phyloP scores from a whole-genome alignment of 2,329 filamentous ascomycete species.

The Trichophyton benhamiae region DNA sequence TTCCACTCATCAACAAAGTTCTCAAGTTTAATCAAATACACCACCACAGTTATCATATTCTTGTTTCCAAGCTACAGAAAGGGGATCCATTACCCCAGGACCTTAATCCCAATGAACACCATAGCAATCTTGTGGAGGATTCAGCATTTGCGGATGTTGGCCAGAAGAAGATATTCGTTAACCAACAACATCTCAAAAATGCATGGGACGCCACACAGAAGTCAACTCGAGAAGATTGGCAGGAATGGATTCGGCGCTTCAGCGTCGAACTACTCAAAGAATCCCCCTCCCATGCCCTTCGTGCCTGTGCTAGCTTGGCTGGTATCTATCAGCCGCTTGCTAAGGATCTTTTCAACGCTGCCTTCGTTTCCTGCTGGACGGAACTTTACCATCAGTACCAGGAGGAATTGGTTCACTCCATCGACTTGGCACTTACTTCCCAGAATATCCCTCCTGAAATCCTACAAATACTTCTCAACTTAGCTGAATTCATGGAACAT shows the following conservation, averaged over 20 bases:
- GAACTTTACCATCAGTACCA: conserved; percentile 95
- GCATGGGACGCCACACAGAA: conserved; percentile 97
- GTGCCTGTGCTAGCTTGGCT: conserved; percentile 82
- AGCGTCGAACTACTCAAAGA: conserved; percentile 91
- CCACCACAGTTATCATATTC: conserved; percentile 81
- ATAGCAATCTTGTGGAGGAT: conserved; percentile 67
- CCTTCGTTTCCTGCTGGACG: conserved; percentile 98
- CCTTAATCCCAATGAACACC: conserved; percentile 72
- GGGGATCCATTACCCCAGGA: conserved; percentile 92
- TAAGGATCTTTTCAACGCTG: conserved; percentile 92
- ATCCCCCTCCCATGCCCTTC: conserved; percentile 86
- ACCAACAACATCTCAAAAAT: conserved; percentile 90
- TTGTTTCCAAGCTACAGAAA: conserved; percentile 86
- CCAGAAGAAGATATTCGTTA: conserved; percentile 91
- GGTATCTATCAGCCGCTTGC: conserved; percentile 86
- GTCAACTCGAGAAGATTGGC: conserved; percentile 97
- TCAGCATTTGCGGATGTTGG: conserved; percentile 69
- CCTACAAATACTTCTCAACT: conserved; percentile 80
- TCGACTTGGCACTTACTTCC: conserved; percentile 89
- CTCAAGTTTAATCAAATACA: conserved; percentile 68
- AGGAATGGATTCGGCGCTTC: conserved; percentile 95
- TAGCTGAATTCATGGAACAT: conserved; percentile 99
- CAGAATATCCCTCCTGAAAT: conserved; percentile 94
- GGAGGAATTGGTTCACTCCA: conserved; percentile 88
- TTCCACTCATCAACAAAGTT: conserved; percentile 81